Conservation (phyloP, 129 eudicot species). For the Tagetes erecta region DNA sequence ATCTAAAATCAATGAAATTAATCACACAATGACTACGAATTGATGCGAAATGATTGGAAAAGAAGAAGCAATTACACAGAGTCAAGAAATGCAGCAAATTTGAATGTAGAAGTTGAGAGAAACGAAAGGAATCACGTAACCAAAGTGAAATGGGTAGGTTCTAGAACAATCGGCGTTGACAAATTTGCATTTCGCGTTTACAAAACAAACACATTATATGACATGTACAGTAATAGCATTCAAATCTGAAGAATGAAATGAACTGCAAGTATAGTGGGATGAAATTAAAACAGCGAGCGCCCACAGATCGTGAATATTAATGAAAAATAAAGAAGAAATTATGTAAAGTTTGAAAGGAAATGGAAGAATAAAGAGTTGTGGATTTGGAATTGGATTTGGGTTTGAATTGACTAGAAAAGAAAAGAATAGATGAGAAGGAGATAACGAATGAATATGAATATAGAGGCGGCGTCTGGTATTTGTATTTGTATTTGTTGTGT, state of each 20-base stretch:
- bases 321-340: background rate
- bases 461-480: conserved; percentile 29
- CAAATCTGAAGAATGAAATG: background rate
- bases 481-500: conserved; percentile 22
- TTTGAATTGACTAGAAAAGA: conserved; percentile 21
- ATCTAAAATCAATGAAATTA: background rate
- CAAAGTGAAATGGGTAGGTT: conserved; percentile 25
- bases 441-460: conserved; percentile 6
- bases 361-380: background rate
- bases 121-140: conserved; percentile 24
- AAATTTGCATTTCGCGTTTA: conserved; percentile 21
- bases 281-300: conserved; percentile 23
- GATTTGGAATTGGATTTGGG: conserved; percentile 18
- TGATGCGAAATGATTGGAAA: no score
- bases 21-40: background rate
- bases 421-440: conserved; percentile 3
- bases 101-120: background rate
- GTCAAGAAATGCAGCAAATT: conserved; percentile 23
- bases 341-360: background rate
- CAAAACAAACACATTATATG: conserved; percentile 27
- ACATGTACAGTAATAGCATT: background rate
- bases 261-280: background rate
- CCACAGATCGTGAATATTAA: conserved; percentile 27
- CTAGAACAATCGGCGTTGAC: conserved; percentile 36
- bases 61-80: conserved; percentile 12